Base-by-base conservation (phyloP, 1,284 basidiomycete species). In the Moesziomyces sp. region DNA sequence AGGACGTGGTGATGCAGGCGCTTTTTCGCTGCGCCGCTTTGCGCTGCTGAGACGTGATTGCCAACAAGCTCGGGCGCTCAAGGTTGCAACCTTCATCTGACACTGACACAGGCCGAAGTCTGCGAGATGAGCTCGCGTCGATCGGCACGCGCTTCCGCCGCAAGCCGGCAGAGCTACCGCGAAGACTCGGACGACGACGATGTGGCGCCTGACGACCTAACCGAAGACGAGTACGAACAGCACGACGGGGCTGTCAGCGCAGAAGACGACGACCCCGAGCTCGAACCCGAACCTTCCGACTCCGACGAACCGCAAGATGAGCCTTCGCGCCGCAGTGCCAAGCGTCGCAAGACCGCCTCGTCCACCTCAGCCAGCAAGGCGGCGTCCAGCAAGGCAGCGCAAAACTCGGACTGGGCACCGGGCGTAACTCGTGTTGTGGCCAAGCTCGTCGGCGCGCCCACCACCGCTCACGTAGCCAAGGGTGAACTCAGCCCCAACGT, bases 401-500 rank as follows among this genome's bases (percentile, higher is more conserved):
- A 21, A 21, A 21, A 21, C 21, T 21, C 21, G 21, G 56, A 52
- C 0, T 73, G 70, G 64, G 46, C 50, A 9, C 56, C 63, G 8
- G 70, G 70, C 4, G 57, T 63, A 5, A 73, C 70, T 19, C 55
- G 70, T 13, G 62, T 70, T 0, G 59, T 70, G 0, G 49, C 52
- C 3, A 69, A 58, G 38, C 59, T 74, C 19, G 62, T 65, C 14
- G 59, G 65, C 7, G 55, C 72, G 40, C 67, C 72, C 4, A 51
- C 62, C 24, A 44, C 56, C 24, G 73, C 61, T 5, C 71, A 74
- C 42, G 94, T 93, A 0, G 91, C 93, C 0, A 88, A 91, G 7
- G 94, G 94, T 3, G 90, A 90, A 80, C 90, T 97, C 80, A 95
- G 93, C 2, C 86, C 89, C 73, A 94, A 95, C 77, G 92, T 92